These are phyloP conservation scores for Boechera retrofracta DNA, from an alignment of 345 rosid species.

Conservation along the genomic window DNA sequence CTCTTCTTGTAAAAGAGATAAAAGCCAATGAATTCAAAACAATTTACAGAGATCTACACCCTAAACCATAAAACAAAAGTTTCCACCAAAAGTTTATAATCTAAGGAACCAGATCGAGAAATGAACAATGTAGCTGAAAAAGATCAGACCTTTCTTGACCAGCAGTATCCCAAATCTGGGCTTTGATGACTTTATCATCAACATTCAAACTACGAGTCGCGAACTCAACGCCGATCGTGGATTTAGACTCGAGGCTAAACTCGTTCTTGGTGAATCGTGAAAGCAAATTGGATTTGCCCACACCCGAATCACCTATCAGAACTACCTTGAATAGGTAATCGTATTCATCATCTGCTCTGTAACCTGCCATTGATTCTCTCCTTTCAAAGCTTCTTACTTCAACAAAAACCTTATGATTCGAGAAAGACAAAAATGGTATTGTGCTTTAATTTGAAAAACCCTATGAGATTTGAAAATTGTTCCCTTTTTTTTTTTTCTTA, in stretches of 20 bases:
- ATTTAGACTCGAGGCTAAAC: slow-evolving; percentile 52
- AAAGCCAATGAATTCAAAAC: neutral
- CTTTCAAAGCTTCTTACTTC: neutral
- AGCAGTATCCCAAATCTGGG: slow-evolving; percentile 55
- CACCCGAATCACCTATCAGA: slow-evolving; percentile 51
- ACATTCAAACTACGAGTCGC: slow-evolving; percentile 48
- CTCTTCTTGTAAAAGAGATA: slow-evolving; percentile 1
- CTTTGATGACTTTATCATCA: slow-evolving; percentile 52
- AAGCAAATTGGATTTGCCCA: slow-evolving; percentile 44
- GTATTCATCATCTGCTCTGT: slow-evolving; percentile 51
- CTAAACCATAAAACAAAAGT: neutral
- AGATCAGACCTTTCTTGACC: slow-evolving; percentile 50
- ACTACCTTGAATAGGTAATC: slow-evolving; percentile 52
- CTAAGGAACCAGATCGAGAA: slow-evolving; percentile 34
- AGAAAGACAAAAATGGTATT: neutral
- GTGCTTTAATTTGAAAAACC: neutral
- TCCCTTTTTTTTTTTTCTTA: neutral
- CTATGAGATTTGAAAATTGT: slow-evolving; percentile 13
- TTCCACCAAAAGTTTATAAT: neutral
- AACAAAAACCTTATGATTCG: neutral
- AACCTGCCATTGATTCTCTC: slow-evolving; percentile 46
- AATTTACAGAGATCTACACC: slow-evolving; percentile 14
- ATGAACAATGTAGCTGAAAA: slow-evolving; percentile 14
- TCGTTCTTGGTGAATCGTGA: slow-evolving; percentile 49
- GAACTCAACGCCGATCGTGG: slow-evolving; percentile 52